These are phyloP conservation scores for Pilatotrama ljubarskyi DNA, from an alignment of 768 basidiomycete genomes.

Conservation along the genomic window DNA sequence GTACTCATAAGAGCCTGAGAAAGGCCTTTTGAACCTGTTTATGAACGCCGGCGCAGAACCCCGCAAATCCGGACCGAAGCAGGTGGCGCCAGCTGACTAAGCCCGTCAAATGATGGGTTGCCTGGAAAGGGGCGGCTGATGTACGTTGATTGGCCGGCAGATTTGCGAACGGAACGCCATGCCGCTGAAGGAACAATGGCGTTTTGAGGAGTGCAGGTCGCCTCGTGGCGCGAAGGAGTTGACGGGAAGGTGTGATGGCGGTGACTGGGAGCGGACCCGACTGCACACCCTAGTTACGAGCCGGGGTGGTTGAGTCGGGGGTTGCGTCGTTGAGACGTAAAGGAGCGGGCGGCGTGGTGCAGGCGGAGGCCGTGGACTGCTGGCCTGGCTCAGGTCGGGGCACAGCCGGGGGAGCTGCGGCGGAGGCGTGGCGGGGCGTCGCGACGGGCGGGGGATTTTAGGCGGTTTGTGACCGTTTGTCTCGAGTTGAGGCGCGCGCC, in stretches of 20 bases:
- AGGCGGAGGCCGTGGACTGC: neutral
- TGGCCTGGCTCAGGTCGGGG: neutral
- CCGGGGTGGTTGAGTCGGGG: neutral
- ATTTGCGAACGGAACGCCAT: conserved; percentile 3
- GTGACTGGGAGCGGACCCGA: conserved; percentile 11
- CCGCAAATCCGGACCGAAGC: neutral
- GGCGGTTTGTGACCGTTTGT: neutral
- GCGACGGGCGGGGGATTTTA: conserved; percentile 6
- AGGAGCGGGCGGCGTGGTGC: neutral
- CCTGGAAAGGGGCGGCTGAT: conserved; percentile 19
- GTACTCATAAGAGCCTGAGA: too few relatives aligned
- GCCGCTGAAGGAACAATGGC: conserved; percentile 9
- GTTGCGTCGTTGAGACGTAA: conserved; percentile 11
- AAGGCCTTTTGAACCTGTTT: too few relatives aligned
- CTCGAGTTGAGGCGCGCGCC: conserved; percentile 5
- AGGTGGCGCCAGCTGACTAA: neutral
- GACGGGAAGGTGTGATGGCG: conserved; percentile 2
- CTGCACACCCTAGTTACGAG: conserved; percentile 3
- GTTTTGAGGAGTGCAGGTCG: conserved; percentile 7
- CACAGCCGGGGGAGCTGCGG: conserved; percentile 6
- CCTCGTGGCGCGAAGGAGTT: neutral
- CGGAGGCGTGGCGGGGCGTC: conserved; percentile 10
- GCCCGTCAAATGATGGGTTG: conserved; percentile 7
- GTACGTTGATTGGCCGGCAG: conserved; percentile 13
- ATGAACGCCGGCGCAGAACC: neutral